These are phyloP conservation scores for Tuber borchii DNA, from an alignment of 495 filamentous ascomycete species.

Conservation along the genomic window DNA sequence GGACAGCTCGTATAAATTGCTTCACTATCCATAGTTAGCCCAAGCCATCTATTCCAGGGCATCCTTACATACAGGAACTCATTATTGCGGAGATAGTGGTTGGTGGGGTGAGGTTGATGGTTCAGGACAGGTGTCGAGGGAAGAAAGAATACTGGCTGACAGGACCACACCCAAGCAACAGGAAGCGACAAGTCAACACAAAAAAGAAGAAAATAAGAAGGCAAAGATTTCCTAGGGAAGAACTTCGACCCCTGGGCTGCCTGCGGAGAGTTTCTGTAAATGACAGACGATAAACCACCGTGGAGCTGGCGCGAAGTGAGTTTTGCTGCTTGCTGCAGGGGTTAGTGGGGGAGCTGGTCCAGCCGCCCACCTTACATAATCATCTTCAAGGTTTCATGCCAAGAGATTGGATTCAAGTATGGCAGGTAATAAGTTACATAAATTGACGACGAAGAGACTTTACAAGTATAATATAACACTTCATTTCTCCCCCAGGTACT, in stretches of 20 bases:
- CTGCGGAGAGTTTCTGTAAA: not conserved
- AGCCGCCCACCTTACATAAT: slow-evolving; percentile 2
- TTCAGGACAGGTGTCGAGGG: slow-evolving; percentile 11
- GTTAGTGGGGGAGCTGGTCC: not conserved
- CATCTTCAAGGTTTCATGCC: not conserved
- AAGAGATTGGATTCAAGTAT: not conserved
- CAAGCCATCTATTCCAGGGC: not conserved
- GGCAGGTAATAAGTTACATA: not conserved
- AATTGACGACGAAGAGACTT: not conserved
- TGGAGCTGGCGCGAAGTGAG: not conserved
- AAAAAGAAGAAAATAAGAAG: not conserved
- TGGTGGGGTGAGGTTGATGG: slow-evolving; percentile 1
- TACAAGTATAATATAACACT: not conserved
- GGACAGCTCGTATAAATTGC: slow-evolving; percentile 98
- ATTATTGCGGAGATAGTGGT: slow-evolving; percentile 13
- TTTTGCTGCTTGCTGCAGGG: not conserved
- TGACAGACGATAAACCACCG: not conserved
- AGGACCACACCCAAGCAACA: not conserved
- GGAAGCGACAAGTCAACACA: not conserved
- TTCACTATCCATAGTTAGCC: slow-evolving; percentile 61
- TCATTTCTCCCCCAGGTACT: not conserved
- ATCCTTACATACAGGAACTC: slow-evolving; percentile 31
- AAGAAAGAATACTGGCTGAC: not conserved
- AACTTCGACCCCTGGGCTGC: not conserved
- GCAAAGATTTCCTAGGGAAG: not conserved